Evolutionary conservation across 2,329 filamentous ascomycete genomes (phyloP).

Genomic region (Diaporthe citri): DNA sequence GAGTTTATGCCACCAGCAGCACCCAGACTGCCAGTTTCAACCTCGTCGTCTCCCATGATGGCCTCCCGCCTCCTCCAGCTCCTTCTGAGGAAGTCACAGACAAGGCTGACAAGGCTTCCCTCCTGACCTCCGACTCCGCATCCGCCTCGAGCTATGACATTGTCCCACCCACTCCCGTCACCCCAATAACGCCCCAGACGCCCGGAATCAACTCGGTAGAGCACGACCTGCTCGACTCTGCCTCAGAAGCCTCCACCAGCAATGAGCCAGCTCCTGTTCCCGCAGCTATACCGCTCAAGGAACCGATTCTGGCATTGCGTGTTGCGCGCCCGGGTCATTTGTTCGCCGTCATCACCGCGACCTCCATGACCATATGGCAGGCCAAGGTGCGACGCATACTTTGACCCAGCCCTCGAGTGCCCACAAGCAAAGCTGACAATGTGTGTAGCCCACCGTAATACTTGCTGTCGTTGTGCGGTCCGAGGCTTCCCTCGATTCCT

Average conservation of each 20-base stretch:
- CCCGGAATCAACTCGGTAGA: constrained; percentile 72
- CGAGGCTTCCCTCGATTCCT: constrained; percentile 80
- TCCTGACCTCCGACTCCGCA: constrained; percentile 43
- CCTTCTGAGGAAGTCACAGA: constrained; percentile 51
- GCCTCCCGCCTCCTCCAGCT: constrained; percentile 54
- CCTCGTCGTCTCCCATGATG: constrained; percentile 71
- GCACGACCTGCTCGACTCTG: constrained; percentile 59
- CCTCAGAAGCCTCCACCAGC: constrained; percentile 45
- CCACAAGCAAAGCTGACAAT: constrained; percentile 22
- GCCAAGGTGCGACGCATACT: constrained; percentile 75
- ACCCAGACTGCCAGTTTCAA: constrained; percentile 65
- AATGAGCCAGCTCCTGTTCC: constrained; percentile 45
- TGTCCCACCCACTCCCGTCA: constrained; percentile 55
- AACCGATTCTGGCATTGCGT: constrained; percentile 79
- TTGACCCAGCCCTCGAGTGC: constrained; percentile 41
- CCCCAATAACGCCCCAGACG: constrained; percentile 67
- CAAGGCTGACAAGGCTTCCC: constrained; percentile 42
- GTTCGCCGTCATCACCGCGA: constrained; percentile 89
- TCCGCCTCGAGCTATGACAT: constrained; percentile 49
- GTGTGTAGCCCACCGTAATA: constrained; percentile 82
- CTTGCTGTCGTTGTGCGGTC: constrained; percentile 89
- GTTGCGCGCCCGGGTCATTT: constrained; percentile 83
- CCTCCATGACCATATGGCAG: constrained; percentile 95
- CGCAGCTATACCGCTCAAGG: constrained; percentile 61
- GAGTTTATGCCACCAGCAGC: constrained; percentile 84